Conservation (phyloP, 1,284 basidiomycete genomes). For the Heterobasidion annosum region DNA sequence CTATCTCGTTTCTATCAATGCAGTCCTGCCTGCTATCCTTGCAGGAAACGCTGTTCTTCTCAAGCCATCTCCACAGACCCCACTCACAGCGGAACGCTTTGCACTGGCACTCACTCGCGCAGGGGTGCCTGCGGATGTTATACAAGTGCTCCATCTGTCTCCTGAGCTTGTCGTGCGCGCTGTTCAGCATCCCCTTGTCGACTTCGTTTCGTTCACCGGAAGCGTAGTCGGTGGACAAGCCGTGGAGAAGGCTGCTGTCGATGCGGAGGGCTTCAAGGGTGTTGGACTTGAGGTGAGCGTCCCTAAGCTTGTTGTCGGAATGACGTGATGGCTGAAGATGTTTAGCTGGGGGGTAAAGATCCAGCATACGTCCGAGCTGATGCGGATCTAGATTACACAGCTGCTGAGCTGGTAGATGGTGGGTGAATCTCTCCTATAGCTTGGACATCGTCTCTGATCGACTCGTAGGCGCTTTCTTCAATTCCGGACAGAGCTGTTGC, state of each 20-base stretch:
- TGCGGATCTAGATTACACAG: slow-evolving; percentile 79
- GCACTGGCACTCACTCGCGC: slow-evolving; percentile 59
- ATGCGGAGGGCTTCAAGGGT: slow-evolving; percentile 69
- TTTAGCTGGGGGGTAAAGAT: slow-evolving; percentile 90
- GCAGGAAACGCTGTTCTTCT: slow-evolving; percentile 86
- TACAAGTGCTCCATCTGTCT: slow-evolving; percentile 78
- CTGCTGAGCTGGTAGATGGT: slow-evolving; percentile 86
- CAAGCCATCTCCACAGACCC: slow-evolving; percentile 95
- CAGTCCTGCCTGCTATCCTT: slow-evolving; percentile 82
- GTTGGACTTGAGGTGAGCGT: slow-evolving; percentile 60
- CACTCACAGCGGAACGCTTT: slow-evolving; percentile 79
- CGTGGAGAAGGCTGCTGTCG: slow-evolving; percentile 53
- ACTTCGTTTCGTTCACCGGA: slow-evolving; percentile 89
- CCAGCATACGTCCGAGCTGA: slow-evolving; percentile 89
- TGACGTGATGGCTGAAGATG: background rate
- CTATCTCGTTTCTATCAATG: slow-evolving; percentile 84
- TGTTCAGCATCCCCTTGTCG: slow-evolving; percentile 59
- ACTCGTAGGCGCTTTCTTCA: slow-evolving; percentile 77
- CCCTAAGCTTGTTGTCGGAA: background rate
- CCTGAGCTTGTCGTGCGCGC: slow-evolving; percentile 57
- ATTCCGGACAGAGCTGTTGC: slow-evolving; percentile 92
- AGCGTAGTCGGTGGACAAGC: slow-evolving; percentile 64
- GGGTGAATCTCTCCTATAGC: slow-evolving; percentile 8
- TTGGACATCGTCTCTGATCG: slow-evolving; percentile 1
- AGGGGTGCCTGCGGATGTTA: slow-evolving; percentile 68